Conservation (phyloP, 208 protist species). For the Acanthamoeba lugdunensis region DNA sequence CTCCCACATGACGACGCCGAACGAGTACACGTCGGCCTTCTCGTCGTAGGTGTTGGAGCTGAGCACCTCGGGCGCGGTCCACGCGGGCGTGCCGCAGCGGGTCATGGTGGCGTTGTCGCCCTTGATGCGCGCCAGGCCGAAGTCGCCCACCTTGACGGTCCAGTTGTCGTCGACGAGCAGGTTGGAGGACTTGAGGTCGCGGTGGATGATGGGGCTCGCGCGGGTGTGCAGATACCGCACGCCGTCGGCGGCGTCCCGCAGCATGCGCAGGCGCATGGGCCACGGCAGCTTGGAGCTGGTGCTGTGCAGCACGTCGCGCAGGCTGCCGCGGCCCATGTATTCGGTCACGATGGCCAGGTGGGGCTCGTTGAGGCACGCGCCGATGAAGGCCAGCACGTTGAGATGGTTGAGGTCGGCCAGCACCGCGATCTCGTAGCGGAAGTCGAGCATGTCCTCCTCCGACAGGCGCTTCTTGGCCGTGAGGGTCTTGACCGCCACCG, state of each 20-base stretch:
- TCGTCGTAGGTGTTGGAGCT: slow-evolving; percentile 74
- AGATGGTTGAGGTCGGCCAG: slow-evolving; percentile 46
- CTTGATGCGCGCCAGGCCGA: slow-evolving; percentile 77
- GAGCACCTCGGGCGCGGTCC: slow-evolving; percentile 82
- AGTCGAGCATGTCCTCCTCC: slow-evolving; percentile 53
- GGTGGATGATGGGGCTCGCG: slow-evolving; percentile 84
- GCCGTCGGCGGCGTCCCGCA: slow-evolving; percentile 81
- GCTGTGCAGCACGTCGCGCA: slow-evolving; percentile 79
- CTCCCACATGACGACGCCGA: slow-evolving; percentile 84
- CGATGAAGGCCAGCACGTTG: slow-evolving; percentile 46
- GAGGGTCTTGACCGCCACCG: slow-evolving; percentile 47
- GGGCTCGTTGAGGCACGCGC: slow-evolving; percentile 41
- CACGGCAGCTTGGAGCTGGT: slow-evolving; percentile 73
- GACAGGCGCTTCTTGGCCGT: slow-evolving; percentile 34
- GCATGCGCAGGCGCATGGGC: slow-evolving; percentile 76
- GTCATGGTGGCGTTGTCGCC: slow-evolving; percentile 76
- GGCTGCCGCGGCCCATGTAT: slow-evolving; percentile 78
- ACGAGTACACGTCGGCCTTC: slow-evolving; percentile 84
- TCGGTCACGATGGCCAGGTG: slow-evolving; percentile 83
- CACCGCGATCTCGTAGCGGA: slow-evolving; percentile 44
- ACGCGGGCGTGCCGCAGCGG: slow-evolving; percentile 81
- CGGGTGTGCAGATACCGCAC: slow-evolving; percentile 84
- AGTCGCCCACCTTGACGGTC: slow-evolving; percentile 76
- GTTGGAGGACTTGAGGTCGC: slow-evolving; percentile 85
- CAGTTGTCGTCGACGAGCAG: slow-evolving; percentile 78